Percentiles rank a stretch among this genome's conserved stretches.
These are phyloP conservation scores for Lichtheimia hyalospora DNA, from an alignment of 371 early-diverging fungal genomes.

Conservation along the genomic window DNA sequence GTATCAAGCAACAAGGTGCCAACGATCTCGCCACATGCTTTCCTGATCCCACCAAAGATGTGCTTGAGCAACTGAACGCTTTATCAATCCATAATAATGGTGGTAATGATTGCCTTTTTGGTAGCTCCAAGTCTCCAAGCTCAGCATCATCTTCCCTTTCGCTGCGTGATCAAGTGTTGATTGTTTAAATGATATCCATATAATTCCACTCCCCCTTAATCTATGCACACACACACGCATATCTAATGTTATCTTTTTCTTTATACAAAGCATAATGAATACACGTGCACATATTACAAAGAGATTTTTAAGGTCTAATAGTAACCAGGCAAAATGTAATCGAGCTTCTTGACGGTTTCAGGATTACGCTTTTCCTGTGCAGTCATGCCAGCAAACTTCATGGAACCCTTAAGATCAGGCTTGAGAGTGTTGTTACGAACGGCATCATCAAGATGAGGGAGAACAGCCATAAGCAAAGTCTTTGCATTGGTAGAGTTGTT, in stretches of 20 bases:
- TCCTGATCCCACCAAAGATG: not conserved
- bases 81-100: not conserved
- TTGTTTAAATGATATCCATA: not conserved
- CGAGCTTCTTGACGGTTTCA: conserved; percentile 72
- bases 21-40: not conserved
- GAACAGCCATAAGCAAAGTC: conserved; percentile 70
- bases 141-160: conserved; percentile 2
- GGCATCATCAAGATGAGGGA: conserved; percentile 75
- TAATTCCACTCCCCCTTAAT: too few species aligned
- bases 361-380: conserved; percentile 69
- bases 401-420: conserved; percentile 69
- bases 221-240: too few species aligned
- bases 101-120: not conserved
- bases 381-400: conserved; percentile 78
- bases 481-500: conserved; percentile 87
- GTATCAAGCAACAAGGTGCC: not conserved
- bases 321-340: conserved; percentile 84
- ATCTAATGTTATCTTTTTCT: too few species aligned
- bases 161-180: conserved; percentile 1
- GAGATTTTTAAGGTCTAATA: conserved; percentile 25
- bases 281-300: not conserved
- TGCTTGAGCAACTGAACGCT: not conserved
- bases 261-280: conserved; percentile 6
- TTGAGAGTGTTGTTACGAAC: conserved; percentile 44
- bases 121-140: not conserved